Conservation (phyloP, 2,329 filamentous ascomycete species). For the Aspergillus vadensis region DNA sequence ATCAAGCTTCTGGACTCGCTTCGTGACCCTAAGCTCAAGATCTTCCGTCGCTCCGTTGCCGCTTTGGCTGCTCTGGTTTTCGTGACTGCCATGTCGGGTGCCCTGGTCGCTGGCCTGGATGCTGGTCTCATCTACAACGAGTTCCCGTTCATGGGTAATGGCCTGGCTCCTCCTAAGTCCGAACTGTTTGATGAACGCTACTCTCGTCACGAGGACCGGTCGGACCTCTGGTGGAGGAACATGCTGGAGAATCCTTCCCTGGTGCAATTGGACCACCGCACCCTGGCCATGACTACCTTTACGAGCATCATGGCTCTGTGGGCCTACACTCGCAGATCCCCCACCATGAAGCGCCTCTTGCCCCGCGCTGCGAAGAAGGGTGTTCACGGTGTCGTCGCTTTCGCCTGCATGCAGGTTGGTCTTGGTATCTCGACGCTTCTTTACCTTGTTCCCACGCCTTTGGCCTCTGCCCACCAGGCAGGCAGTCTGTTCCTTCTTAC, state of each 20-base stretch:
- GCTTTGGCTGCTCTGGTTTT: constrained; percentile 77
- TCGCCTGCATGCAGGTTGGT: constrained; percentile 77
- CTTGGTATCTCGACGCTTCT: constrained; percentile 89
- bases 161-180: constrained; percentile 74
- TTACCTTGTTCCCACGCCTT: constrained; percentile 85
- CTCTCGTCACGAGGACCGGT: constrained; percentile 72
- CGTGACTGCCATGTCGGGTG: constrained; percentile 88
- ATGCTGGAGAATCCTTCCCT: constrained; percentile 95
- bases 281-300: constrained; percentile 87
- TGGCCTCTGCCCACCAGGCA: constrained; percentile 91
- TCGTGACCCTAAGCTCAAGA: constrained; percentile 65
- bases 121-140: constrained; percentile 98
- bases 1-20: constrained; percentile 63
- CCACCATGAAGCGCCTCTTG: constrained; percentile 60
- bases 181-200: constrained; percentile 89
- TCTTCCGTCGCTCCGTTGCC: constrained; percentile 73
- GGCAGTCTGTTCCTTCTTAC: constrained; percentile 83
- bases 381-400: constrained; percentile 76
- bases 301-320: constrained; percentile 76
- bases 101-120: constrained; percentile 89
- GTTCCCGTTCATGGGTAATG: constrained; percentile 91
- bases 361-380: constrained; percentile 65
- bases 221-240: constrained; percentile 95
- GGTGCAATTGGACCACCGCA: constrained; percentile 93
- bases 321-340: constrained; percentile 73